Base-by-base conservation (phyloP, 225 moss, liverwort and hornwort genomes). In the Pleurozium schreberi region DNA sequence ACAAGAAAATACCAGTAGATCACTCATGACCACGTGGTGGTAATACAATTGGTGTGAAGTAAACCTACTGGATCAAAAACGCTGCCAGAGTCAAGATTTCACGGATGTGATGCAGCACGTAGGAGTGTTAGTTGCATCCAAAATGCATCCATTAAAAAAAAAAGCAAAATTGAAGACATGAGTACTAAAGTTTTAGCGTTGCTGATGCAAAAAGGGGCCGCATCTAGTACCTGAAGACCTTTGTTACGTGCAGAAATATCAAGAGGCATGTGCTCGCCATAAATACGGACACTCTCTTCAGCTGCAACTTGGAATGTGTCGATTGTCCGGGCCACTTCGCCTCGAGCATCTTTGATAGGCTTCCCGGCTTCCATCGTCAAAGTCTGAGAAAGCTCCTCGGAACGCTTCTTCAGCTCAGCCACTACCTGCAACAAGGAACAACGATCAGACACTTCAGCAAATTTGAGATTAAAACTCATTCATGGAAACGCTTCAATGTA, bases 281-380 rank as follows among this genome's bases (percentile, higher is more conserved):
- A 96, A 69, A 98, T 98, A 38, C 97, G 96, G 43, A 94, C 92
- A 81, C 94, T 95, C 93, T 98, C 98, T 88, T 98, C 98, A 31
- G 97, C 91, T 80, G 98, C 97, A 80, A 94, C 59, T 75, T 98
- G 96, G 83, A 97, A 98, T 12, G 98, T 98, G 84, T 97, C 98
- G 67, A 98, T 95, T 36, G 98, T 90, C 26, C 97, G 96, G 14
- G 90, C 9, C 42, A 98, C 96, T 90, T 98, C 97, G 30, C 92
- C 96, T 70, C 96, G 94, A 19, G 98, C 84, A 31, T 98, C 98
- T 86, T 96, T 98, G 50, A 98, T 97, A 25, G 97, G 94, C 86
- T 98, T 98, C 78, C 97, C 98, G 18, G 96, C 89, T 90, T 98
- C 98, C 96, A 96, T 90, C 43, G 97, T 97, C 78, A 98, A 90